A percentile compares a stretch with the other conserved stretches of the same genome.
Evolutionary conservation across 108 stramenopile genomes (phyloP).

Genomic region (Pseudonitzschia delicatissima): DNA sequence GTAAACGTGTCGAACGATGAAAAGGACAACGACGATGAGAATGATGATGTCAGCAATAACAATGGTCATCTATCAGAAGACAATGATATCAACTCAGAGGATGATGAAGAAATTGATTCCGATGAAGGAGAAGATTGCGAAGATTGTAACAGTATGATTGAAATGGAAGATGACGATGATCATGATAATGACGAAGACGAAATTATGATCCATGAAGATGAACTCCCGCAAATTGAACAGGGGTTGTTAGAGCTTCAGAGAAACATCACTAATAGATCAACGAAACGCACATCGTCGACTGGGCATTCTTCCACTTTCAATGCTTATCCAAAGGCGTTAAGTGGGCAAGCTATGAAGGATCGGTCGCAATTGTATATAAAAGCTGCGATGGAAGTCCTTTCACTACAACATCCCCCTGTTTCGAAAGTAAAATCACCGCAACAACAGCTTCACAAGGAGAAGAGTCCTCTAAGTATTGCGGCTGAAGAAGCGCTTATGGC

Average conservation of each 20-base stretch:
- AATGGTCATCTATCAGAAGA: slow-evolving; percentile 9
- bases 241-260: slow-evolving; percentile 30
- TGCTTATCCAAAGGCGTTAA: neutral
- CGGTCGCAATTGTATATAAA: slow-evolving; percentile 46
- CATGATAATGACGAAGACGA: slow-evolving; percentile 50
- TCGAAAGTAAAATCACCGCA: slow-evolving; percentile 12
- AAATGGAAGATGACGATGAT: slow-evolving; percentile 42
- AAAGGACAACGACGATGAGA: slow-evolving; percentile 3
- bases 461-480: slow-evolving; percentile 31
- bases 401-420: slow-evolving; percentile 37
- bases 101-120: slow-evolving; percentile 31
- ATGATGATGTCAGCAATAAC: slow-evolving; percentile 25
- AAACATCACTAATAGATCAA: slow-evolving; percentile 4
- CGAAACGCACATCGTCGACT: neutral
- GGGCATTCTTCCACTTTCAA: neutral
- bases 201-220: slow-evolving; percentile 28
- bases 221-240: slow-evolving; percentile 32
- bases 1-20: neutral
- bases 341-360: slow-evolving; percentile 29
- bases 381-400: slow-evolving; percentile 64
- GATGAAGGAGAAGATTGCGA: slow-evolving; percentile 36
- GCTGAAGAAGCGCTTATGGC: slow-evolving; percentile 55
- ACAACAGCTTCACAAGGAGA: neutral
- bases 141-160: slow-evolving; percentile 26
- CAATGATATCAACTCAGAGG: slow-evolving; percentile 17